Conservation (phyloP, 345 rosid species). For the Punica granatum region DNA sequence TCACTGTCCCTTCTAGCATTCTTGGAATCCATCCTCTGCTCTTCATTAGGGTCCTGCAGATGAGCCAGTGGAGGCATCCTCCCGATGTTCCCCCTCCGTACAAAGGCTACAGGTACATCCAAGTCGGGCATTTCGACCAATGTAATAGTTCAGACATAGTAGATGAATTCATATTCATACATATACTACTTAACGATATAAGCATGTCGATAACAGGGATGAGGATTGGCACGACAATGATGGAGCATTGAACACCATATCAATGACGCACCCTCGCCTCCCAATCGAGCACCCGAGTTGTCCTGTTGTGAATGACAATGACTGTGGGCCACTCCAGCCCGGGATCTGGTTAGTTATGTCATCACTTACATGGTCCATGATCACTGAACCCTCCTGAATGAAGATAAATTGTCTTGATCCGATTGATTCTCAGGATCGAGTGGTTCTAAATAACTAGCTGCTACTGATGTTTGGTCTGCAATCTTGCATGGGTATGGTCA, state of each 20-base stretch:
- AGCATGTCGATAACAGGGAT: constrained; percentile 38
- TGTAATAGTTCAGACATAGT: too few relatives aligned
- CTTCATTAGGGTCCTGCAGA: constrained; percentile 74
- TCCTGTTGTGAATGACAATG: constrained; percentile 42
- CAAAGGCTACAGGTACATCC: constrained; percentile 74
- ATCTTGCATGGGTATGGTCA: not conserved
- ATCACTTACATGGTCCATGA: not conserved
- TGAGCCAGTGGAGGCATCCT: constrained; percentile 77
- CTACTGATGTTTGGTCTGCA: too few relatives aligned
- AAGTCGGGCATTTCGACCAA: too few relatives aligned
- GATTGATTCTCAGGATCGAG: too few relatives aligned
- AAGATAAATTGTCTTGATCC: too few relatives aligned
- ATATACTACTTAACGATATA: not conserved
- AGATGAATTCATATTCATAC: too few relatives aligned
- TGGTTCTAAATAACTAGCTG: not conserved
- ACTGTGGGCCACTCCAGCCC: constrained; percentile 57
- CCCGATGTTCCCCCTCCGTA: constrained; percentile 59
- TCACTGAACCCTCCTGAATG: not conserved
- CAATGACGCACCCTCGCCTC: constrained; percentile 87
- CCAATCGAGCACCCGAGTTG: constrained; percentile 65
- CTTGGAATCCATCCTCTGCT: constrained; percentile 82
- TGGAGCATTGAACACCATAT: constrained; percentile 88
- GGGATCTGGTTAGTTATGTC: constrained; percentile 75
- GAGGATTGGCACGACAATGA: constrained; percentile 97
- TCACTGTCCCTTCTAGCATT: constrained; percentile 74